Evolutionary conservation across 176 grass and related monocot genomes (phyloP).

Genomic region (Aechmea fasciata): DNA sequence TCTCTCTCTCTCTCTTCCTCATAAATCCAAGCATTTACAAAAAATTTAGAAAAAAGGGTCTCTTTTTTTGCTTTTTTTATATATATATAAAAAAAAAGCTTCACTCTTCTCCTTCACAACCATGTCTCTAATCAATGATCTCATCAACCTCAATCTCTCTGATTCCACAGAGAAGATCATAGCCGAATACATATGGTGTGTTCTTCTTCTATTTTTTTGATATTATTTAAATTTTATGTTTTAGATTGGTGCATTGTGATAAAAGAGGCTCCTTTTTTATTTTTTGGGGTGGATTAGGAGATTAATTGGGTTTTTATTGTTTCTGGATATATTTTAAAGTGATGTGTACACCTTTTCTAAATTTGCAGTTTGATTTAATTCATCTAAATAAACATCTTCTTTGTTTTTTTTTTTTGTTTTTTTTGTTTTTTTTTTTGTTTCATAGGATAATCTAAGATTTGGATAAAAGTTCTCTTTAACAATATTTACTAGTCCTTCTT

Average conservation of each 20-base stretch:
- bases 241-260: background rate
- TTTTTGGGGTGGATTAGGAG: background rate
- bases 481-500: background rate
- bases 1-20: no score
- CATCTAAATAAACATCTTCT: no score
- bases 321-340: no score
- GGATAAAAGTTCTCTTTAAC: background rate
- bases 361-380: no score
- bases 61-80: no score
- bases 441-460: background rate
- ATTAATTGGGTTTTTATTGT: background rate
- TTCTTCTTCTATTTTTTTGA: background rate
- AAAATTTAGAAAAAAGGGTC: no score
- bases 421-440: background rate
- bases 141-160: constrained; percentile 7
- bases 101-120: background rate
- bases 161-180: constrained; percentile 7
- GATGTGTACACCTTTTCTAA: no score
- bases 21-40: no score
- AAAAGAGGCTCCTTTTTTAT: background rate
- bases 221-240: background rate
- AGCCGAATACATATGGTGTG: constrained; percentile 10
- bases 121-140: constrained; percentile 5
- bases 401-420: background rate
- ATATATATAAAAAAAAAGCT: no score